Percentiles rank a stretch among this genome's conserved stretches.
Conservation (phyloP, 257 asterid genomes). For the Capsicum rhomboideum region DNA sequence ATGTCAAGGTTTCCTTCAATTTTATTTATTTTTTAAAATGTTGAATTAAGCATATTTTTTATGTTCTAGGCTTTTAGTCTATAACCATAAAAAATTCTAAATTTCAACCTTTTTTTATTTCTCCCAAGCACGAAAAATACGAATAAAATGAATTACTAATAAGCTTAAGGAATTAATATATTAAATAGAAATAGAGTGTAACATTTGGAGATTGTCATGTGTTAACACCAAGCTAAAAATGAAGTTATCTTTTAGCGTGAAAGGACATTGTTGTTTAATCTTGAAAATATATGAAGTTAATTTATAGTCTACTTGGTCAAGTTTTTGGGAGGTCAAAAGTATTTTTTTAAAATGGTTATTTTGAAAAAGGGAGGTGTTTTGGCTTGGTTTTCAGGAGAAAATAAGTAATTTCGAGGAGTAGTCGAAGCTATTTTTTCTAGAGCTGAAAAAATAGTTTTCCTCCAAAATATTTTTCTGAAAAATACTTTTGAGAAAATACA, state of each 20-base stretch:
- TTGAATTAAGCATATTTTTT: too few relatives aligned
- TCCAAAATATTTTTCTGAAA: background rate
- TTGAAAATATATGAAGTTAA: background rate
- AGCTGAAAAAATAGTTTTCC: background rate
- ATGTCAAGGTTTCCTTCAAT: too few relatives aligned
- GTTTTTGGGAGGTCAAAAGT: background rate
- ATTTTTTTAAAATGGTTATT: background rate
- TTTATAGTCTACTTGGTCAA: background rate
- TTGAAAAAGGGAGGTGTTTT: background rate
- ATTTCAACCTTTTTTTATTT: too few relatives aligned
- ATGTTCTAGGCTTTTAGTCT: too few relatives aligned
- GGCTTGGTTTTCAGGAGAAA: background rate
- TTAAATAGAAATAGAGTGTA: background rate
- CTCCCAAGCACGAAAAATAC: too few relatives aligned
- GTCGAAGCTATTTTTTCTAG: background rate
- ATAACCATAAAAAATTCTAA: too few relatives aligned
- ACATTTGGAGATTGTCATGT: background rate
- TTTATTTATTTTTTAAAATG: too few relatives aligned
- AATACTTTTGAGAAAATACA: background rate
- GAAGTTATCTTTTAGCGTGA: background rate
- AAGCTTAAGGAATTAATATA: background rate
- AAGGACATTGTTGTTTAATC: background rate
- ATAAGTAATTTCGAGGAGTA: background rate
- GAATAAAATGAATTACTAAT: too few relatives aligned
- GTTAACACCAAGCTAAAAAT: background rate